Evolutionary conservation across 345 rosid species (phyloP).

Genomic region (Viola odorata): DNA sequence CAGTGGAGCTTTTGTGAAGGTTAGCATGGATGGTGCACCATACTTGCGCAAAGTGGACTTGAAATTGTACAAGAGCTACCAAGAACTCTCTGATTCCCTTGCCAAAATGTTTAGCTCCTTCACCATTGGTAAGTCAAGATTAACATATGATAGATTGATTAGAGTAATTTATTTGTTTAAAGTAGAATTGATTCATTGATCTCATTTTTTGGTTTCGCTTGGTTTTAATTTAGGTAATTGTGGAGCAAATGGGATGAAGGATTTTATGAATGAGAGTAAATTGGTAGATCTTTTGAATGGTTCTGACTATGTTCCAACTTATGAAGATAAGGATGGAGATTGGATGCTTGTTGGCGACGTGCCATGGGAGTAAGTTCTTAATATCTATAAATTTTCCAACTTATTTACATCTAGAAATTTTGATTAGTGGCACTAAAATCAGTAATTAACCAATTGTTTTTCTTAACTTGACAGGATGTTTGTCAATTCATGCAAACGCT

Average conservation of each 20-base stretch:
- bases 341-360: constrained; percentile 36
- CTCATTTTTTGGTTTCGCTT: no score
- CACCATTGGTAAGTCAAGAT: constrained; percentile 18
- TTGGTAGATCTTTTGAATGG: constrained; percentile 22
- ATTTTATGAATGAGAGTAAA: constrained; percentile 24
- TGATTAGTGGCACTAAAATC: background rate
- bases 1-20: constrained; percentile 22
- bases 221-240: constrained; percentile 10
- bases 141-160: no score
- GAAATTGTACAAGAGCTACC: constrained; percentile 25
- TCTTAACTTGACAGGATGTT: constrained; percentile 17
- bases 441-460: background rate
- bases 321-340: constrained; percentile 29
- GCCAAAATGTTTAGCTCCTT: constrained; percentile 32
- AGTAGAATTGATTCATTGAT: no score
- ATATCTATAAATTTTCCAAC: background rate
- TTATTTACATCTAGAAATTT: no score
- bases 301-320: constrained; percentile 25
- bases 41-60: constrained; percentile 27
- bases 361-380: constrained; percentile 25
- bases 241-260: constrained; percentile 23
- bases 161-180: no score
- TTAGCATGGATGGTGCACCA: constrained; percentile 31
- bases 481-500: constrained; percentile 23
- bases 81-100: constrained; percentile 22